Evolutionary conservation across 371 early-diverging fungal genomes (phyloP).

Genomic region (Haplosporangium sp.): DNA sequence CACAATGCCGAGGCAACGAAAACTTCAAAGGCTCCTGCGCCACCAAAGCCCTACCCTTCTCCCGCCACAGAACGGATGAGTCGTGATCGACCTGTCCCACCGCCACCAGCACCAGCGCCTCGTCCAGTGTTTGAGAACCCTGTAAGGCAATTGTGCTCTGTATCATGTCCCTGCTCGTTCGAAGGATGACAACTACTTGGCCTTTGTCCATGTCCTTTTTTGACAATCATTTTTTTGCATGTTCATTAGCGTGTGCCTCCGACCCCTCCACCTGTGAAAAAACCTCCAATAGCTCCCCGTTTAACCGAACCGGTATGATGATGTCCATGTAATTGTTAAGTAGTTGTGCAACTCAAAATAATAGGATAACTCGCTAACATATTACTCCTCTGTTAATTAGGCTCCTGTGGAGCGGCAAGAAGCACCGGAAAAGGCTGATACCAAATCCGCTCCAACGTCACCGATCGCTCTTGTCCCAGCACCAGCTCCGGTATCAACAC

Average conservation of each 20-base stretch:
- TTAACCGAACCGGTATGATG: conserved; percentile 10
- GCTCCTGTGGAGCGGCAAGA: conserved; percentile 21
- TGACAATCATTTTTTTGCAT: background rate
- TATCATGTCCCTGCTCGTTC: too few species aligned
- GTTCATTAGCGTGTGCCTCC: conserved; percentile 40
- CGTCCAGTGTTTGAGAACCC: conserved; percentile 51
- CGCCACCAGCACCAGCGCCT: conserved; percentile 43
- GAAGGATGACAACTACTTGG: too few species aligned
- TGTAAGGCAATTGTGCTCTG: conserved; percentile 19
- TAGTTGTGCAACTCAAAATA: background rate
- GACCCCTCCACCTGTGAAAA: conserved; percentile 33
- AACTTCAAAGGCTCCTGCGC: conserved; percentile 33
- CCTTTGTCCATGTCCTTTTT: too few species aligned
- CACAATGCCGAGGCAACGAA: conserved; percentile 60
- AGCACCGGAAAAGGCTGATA: conserved; percentile 26
- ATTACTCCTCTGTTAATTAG: conserved; percentile 3
- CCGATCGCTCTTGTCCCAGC: conserved; percentile 31
- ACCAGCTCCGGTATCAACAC: conserved; percentile 19
- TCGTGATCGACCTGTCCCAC: conserved; percentile 16
- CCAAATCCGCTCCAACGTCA: conserved; percentile 23
- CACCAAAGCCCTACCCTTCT: conserved; percentile 36
- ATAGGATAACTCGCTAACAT: too few species aligned
- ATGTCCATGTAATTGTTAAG: background rate
- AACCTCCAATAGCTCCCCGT: conserved; percentile 14
- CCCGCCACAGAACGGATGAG: conserved; percentile 24